Evolutionary conservation across 768 basidiomycete species (phyloP), one percentile per base, ranked within the genome.

Genomic region (Rhodocollybia butyracea): DNA sequence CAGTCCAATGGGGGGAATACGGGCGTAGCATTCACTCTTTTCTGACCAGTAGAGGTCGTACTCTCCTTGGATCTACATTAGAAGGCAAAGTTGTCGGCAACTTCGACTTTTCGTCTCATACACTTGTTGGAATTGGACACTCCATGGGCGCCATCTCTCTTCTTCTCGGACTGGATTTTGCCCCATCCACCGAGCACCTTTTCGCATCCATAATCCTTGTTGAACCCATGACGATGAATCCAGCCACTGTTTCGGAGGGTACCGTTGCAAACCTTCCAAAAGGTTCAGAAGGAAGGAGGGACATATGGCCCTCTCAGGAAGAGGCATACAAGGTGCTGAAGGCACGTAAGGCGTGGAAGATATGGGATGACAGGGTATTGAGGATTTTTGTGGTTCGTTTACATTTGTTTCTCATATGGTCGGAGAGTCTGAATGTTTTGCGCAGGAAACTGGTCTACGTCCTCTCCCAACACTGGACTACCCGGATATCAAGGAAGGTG

Each of bases 1-100:
- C 46, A 82, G 81, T 82, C 56, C 63, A 64, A 17, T 83, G 80
- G 82, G 78, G 79, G 43, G 82, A 85, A 46, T 82, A 81, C 51
- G 76, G 68, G 0, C 71, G 81, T 1, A 65, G 66, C 6, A 65
- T 83, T 0, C 77, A 84, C 57, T 64, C 73, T 2, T 75, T 85
- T 45, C 66, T 84, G 3, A 65, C 75, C 1, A 79, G 80, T 0
- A 64, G 74, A 5, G 81, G 81, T 0, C 72, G 62, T 24, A 81
- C 81, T 19, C 67, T 81, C 17, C 69, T 77, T 38, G 69, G 79
- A n/a, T 38, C 22, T 19, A 30, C 12, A 6, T 38, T 34, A 27
- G 48, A 50, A 22, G 34, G 22, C 22, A 24, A 38, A 50, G 32
- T 26, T 12, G 22, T 38, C 10, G 32, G 7, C 13, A 50, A 50